Percentiles rank a stretch among this genome's conserved stretches.
These are phyloP conservation scores for Vigna unguiculata DNA, from an alignment of 306 rosid genomes.

Conservation along the genomic window DNA sequence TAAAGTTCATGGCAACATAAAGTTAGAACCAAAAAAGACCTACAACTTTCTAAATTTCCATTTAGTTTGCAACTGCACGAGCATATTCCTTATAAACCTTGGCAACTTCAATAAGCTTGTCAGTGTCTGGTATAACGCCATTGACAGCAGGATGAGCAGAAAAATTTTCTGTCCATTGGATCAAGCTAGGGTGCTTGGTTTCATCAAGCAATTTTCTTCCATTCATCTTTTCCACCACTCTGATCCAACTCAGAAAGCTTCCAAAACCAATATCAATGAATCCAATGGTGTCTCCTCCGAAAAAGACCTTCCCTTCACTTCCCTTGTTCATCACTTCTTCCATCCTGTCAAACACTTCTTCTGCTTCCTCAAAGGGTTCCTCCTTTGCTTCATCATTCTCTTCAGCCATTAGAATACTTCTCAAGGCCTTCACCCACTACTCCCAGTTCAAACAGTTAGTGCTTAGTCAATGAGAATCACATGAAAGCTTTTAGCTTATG, in stretches of 20 bases:
- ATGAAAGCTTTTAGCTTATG: neutral
- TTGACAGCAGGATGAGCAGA: conserved; percentile 53
- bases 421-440: conserved; percentile 45
- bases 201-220: conserved; percentile 53
- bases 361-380: conserved; percentile 38
- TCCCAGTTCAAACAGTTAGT: neutral
- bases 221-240: conserved; percentile 43
- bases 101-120: conserved; percentile 51
- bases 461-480: neutral
- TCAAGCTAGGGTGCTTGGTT: conserved; percentile 48
- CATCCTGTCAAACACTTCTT: conserved; percentile 44
- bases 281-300: conserved; percentile 66
- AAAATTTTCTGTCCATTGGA: conserved; percentile 57
- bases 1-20: neutral
- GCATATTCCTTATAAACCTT: neutral
- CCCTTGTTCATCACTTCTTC: conserved; percentile 53
- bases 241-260: conserved; percentile 48
- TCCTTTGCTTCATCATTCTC: conserved; percentile 62
- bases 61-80: conserved; percentile 15
- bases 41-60: neutral
- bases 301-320: conserved; percentile 59
- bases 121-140: conserved; percentile 58
- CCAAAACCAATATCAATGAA: conserved; percentile 63
- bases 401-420: conserved; percentile 6
- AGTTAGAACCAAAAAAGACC: no score